Base-by-base conservation (phyloP, 306 rosid genomes). In the Fagus sylvatica region DNA sequence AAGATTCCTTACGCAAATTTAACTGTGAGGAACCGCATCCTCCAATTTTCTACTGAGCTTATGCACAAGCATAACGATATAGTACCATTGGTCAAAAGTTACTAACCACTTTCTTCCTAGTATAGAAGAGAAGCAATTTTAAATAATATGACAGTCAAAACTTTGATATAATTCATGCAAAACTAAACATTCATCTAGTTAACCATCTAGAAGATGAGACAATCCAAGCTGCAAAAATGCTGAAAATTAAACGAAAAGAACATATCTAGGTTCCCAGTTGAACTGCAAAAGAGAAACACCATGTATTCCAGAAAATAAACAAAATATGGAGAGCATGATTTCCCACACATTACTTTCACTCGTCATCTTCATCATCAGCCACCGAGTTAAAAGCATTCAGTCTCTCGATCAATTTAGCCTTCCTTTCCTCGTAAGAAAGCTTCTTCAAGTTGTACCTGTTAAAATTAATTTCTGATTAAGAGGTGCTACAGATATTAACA, bases 341-440 rank as follows among this genome's bases (percentile, higher is more conserved):
- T n/a, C 4, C 2, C 64, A 34, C 1, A 11, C 13, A n/a, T n/a
- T 51, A 42, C 51, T 55, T 30, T 30, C 71, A 91, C 8, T 86
- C 93, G 0, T 85, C 89, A 0, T 84, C 90, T 1, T 42, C 78
- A 6, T 41, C 91, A 0, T 36, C 77, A 1, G 84, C 93, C 0
- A 92, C 93, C 1, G 92, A 76, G 75, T 90, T 93, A 15, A 93
- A 88, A 2, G 92, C 89, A 37, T 84, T 82, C 75, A 93, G 42
- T 15, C 96, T 89, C 6, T 85, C 77, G 0, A 90, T 60, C 85
- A 93, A 80, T 51, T 78, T 81, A 4, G 73, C 74, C 80, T 90
- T 93, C 75, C 97, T 84, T 79, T 93, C 87, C 30, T 90, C 94
- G 2, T 86, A 90, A 4, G 96, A 90, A 59, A 93, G 94, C 85